Conservation (phyloP, 164 flowering plant species). For the Stephania japonica region DNA sequence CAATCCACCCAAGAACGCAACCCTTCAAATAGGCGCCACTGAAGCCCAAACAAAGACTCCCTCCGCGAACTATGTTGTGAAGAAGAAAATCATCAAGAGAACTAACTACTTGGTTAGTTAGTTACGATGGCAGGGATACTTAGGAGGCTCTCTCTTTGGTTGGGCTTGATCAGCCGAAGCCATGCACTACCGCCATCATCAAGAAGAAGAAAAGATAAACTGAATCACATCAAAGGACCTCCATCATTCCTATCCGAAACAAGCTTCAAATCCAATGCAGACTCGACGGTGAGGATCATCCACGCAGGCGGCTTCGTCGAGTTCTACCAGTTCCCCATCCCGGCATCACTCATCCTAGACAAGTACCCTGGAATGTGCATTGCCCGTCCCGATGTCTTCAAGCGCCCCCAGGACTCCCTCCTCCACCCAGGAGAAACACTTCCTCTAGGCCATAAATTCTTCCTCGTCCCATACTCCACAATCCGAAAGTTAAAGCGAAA, state of each 20-base stretch:
- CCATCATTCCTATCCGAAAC: constrained; percentile 12
- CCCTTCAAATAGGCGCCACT: background rate
- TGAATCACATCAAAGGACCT: background rate
- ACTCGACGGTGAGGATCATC: constrained; percentile 36
- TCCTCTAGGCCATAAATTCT: constrained; percentile 48
- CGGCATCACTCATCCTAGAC: constrained; percentile 36
- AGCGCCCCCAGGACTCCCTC: constrained; percentile 39
- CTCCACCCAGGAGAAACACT: constrained; percentile 38
- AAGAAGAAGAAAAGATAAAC: background rate
- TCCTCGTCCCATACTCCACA: constrained; percentile 37
- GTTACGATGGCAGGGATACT: background rate
- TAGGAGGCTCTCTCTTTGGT: background rate
- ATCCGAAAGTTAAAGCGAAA: constrained; percentile 41
- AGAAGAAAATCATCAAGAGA: background rate
- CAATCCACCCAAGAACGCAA: background rate
- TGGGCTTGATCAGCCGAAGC: background rate
- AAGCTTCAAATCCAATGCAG: constrained; percentile 18
- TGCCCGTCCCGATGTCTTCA: constrained; percentile 49
- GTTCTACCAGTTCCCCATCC: constrained; percentile 30
- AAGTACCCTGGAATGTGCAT: constrained; percentile 50
- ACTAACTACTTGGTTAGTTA: background rate
- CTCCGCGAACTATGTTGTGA: background rate
- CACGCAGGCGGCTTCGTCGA: constrained; percentile 55
- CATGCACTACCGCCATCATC: background rate
- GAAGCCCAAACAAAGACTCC: background rate